Evolutionary conservation across 2,329 filamentous ascomycete genomes (phyloP).

Genomic region (Cryoendolithus antarcticus): DNA sequence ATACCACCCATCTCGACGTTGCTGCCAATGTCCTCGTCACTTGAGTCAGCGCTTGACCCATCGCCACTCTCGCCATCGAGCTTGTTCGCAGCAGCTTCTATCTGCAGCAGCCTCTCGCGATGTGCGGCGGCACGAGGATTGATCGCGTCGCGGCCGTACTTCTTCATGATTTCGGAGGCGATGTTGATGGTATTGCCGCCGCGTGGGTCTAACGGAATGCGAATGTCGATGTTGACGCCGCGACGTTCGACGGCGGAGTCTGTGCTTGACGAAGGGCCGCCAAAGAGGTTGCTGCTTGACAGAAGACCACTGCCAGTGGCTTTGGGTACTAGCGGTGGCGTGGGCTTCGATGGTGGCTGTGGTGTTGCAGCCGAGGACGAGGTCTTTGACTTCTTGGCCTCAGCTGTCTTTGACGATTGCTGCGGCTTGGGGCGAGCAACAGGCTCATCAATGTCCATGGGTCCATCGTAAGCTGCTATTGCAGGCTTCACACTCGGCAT

Average conservation of each 20-base stretch:
- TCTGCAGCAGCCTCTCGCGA: slow-evolving; percentile 72
- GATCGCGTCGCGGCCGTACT: slow-evolving; percentile 86
- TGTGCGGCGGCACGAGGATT: slow-evolving; percentile 85
- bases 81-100: slow-evolving; percentile 77
- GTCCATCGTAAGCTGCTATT: slow-evolving; percentile 25
- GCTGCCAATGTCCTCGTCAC: slow-evolving; percentile 58
- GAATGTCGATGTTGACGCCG: slow-evolving; percentile 71
- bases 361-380: slow-evolving; percentile 9
- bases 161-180: slow-evolving; percentile 81
- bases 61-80: slow-evolving; percentile 65
- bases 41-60: slow-evolving; percentile 59
- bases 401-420: slow-evolving; percentile 4
- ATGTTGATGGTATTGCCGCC: slow-evolving; percentile 93
- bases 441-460: slow-evolving; percentile 33
- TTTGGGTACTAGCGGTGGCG: slow-evolving; percentile 25
- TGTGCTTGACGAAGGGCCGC: slow-evolving; percentile 46
- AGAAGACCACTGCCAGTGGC: slow-evolving; percentile 53
- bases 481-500: slow-evolving; percentile 5
- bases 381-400: slow-evolving; percentile 39
- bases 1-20: slow-evolving; percentile 78
- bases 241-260: slow-evolving; percentile 28
- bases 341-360: slow-evolving; percentile 31
- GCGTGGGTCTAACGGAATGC: slow-evolving; percentile 67
- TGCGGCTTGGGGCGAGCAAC: slow-evolving; percentile 1
- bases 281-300: slow-evolving; percentile 49